Evolutionary conservation across 805 yeast species (phyloP), one percentile per base, ranked within the genome.

Genomic region (Pichia manshurica): DNA sequence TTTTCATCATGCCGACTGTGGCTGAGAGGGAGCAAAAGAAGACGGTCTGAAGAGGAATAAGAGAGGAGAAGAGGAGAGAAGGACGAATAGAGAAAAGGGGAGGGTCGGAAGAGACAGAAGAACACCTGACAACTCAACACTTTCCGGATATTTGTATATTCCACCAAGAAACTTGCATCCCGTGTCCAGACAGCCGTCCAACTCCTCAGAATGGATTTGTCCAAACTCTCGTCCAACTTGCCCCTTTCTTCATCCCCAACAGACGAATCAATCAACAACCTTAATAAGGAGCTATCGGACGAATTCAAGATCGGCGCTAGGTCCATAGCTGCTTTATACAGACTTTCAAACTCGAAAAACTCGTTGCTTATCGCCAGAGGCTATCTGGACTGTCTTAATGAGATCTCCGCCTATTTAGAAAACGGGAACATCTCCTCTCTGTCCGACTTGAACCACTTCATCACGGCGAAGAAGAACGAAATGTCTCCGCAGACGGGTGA

Each of bases 241-340:
- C 87, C 87, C 1, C 69, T 76, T 2, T 70, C 82, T 0, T 66
- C 60, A 32, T 75, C 79, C 3, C 67, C 77, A 10, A 70, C 68
- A 37, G 75, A 74, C 32, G 69, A 70, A 8, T 65, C 78, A n/a
- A 61, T 78, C 1, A 62, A 65, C 23, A 75, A 72, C 25, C 64
- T 81, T 40, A 76, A 73, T 50, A 66, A 64, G 38, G 84, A 82
- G 40, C 68, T 84, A 25, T 72, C 80, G 0, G 64, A 68, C n/a
- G 84, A 82, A 58, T 84, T 83, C 65, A 82, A 79, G 61, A 72
- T 71, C 47, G 89, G 89, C 6, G 89, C 89, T 23, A 75, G 81
- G 47, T 74, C 85, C 6, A 85, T 83, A 23, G 83, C 89, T 15
- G 75, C 82, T 13, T 67, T 84, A 25, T 84, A 84, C 55, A 65